A percentile compares a stretch with the other conserved stretches of the same genome.
Evolutionary conservation across 2,329 filamentous ascomycete species (phyloP).

Genomic region (Colletotrichum eremochloae): DNA sequence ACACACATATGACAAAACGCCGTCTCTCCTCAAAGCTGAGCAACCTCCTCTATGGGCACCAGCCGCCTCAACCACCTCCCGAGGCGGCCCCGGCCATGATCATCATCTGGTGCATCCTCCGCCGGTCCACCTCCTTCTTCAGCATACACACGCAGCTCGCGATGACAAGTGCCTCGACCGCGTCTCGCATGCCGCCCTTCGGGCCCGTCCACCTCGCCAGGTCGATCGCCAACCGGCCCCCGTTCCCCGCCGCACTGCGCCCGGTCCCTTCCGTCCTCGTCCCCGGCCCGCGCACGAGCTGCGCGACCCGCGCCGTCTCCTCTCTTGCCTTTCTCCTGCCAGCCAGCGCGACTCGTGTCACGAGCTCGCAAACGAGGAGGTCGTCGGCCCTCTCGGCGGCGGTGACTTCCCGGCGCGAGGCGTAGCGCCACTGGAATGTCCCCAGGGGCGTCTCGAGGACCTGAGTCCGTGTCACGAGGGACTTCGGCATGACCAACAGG

Average conservation of each 20-base stretch:
- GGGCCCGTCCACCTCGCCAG: conserved; percentile 51
- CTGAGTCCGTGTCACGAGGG: conserved; percentile 61
- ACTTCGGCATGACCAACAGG: conserved; percentile 50
- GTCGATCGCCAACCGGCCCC: conserved; percentile 62
- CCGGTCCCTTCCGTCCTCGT: conserved; percentile 56
- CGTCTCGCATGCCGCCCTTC: conserved; percentile 53
- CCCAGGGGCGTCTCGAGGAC: conserved; percentile 63
- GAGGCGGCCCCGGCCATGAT: conserved; percentile 54
- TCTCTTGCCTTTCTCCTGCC: conserved; percentile 34
- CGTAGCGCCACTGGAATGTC: conserved; percentile 70
- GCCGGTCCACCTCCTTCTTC: conserved; percentile 74
- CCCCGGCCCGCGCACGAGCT: conserved; percentile 57
- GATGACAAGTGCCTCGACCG: conserved; percentile 65
- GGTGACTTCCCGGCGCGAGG: conserved; percentile 59
- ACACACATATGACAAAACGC: not conserved
- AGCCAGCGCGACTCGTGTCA: conserved; percentile 51
- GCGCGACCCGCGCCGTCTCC: conserved; percentile 53
- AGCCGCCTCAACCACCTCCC: conserved; percentile 31
- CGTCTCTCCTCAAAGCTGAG: not conserved
- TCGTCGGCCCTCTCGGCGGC: conserved; percentile 55
- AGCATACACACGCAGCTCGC: conserved; percentile 72
- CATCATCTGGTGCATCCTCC: conserved; percentile 64
- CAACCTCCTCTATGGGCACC: not conserved
- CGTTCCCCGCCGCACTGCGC: conserved; percentile 61
- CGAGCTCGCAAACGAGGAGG: conserved; percentile 65